A percentile compares a stretch with the other conserved stretches of the same genome.
These are phyloP conservation scores for Pythium coloratum DNA, from an alignment of 352 stramenopile genomes.

Conservation along the genomic window DNA sequence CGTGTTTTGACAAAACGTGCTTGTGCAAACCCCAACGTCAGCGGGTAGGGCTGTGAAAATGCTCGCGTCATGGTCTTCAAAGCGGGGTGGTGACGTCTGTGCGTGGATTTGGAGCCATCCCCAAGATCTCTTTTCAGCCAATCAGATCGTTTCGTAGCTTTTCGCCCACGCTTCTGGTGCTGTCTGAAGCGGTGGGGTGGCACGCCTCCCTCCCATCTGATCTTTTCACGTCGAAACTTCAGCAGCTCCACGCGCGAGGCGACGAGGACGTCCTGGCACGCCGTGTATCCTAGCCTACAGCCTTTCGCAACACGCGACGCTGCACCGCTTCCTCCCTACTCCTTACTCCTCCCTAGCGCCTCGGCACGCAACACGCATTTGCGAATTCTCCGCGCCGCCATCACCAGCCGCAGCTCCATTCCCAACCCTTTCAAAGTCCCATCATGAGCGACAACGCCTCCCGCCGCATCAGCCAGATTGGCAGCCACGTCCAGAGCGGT, in stretches of 20 bases:
- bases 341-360: neutral
- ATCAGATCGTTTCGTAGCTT: conserved; percentile 17
- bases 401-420: conserved; percentile 1
- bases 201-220: conserved; percentile 22
- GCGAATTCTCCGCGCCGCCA: conserved; percentile 22
- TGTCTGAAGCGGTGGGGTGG: neutral
- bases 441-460: conserved; percentile 62
- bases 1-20: conserved; percentile 11
- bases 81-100: conserved; percentile 45
- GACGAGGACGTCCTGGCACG: conserved; percentile 16
- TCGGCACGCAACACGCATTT: conserved; percentile 11
- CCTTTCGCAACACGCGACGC: conserved; percentile 8
- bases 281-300: neutral
- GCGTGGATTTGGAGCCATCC: conserved; percentile 37
- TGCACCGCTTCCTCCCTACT: neutral
- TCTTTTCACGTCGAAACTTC: conserved; percentile 36
- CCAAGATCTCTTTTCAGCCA: conserved; percentile 27
- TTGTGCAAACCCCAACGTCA: conserved; percentile 29
- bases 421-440: neutral
- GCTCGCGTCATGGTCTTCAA: conserved; percentile 27
- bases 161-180: conserved; percentile 9
- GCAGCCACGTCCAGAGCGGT: conserved; percentile 50
- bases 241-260: conserved; percentile 1
- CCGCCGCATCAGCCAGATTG: conserved; percentile 75
- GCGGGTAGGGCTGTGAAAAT: conserved; percentile 21